Evolutionary conservation across 805 yeast genomes (phyloP).

Genomic region (Debaryomyces castellii): DNA sequence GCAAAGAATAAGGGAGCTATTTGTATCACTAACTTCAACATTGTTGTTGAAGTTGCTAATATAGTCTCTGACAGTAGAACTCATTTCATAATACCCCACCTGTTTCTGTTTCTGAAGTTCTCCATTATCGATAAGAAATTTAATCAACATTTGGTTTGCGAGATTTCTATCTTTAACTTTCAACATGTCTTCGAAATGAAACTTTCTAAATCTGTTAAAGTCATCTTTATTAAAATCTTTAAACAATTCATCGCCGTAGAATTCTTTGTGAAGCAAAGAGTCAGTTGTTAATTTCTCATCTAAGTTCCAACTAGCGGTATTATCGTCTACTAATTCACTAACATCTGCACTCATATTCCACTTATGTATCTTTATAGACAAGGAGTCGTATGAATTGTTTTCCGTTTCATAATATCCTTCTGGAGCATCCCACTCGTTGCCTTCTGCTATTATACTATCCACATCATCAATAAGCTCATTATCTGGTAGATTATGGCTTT

Average conservation of each 20-base stretch:
- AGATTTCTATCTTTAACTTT: constrained; percentile 5
- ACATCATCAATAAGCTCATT: constrained; percentile 6
- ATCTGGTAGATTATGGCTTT: constrained; percentile 2
- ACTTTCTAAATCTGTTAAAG: constrained; percentile 21
- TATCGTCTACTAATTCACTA: constrained; percentile 27
- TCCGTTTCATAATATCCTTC: not conserved
- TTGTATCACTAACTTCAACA: constrained; percentile 6
- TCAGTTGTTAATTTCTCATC: constrained; percentile 19
- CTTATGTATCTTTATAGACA: constrained; percentile 2
- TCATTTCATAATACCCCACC: not conserved
- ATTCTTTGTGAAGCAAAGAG: constrained; percentile 9
- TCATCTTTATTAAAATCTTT: constrained; percentile 21
- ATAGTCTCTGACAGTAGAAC: constrained; percentile 2
- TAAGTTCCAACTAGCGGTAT: constrained; percentile 37
- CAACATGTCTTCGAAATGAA: constrained; percentile 11
- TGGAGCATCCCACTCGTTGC: constrained; percentile 1
- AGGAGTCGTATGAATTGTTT: not conserved
- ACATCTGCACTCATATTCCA: constrained; percentile 8
- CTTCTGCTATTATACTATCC: constrained; percentile 6
- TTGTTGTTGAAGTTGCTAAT: constrained; percentile 3
- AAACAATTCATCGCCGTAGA: constrained; percentile 33
- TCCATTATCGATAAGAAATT: constrained; percentile 5
- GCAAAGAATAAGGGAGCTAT: constrained; percentile 19
- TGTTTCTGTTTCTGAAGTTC: not conserved
- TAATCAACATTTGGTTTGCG: constrained; percentile 12